Conservation (phyloP, 2,329 filamentous ascomycete genomes). For the Colletotrichum sp. region DNA sequence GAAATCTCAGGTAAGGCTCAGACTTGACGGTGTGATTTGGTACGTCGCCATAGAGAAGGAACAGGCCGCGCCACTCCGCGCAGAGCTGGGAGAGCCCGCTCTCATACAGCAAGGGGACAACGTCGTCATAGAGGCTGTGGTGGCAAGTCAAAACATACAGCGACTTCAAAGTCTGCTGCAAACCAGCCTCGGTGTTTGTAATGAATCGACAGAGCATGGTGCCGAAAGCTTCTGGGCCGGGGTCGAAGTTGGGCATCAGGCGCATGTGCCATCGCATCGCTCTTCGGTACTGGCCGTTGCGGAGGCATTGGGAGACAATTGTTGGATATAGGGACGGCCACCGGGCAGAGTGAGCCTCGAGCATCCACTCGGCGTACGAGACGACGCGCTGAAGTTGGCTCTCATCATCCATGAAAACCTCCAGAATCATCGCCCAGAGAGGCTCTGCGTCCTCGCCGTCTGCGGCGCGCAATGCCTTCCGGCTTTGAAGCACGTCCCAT, state of each 20-base stretch:
- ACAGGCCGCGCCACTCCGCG: slow-evolving; percentile 50
- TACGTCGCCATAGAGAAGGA: slow-evolving; percentile 45
- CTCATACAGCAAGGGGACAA: slow-evolving; percentile 57
- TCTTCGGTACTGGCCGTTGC: slow-evolving; percentile 38
- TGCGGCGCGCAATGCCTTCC: slow-evolving; percentile 27
- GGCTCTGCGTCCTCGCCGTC: slow-evolving; percentile 25
- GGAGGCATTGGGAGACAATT: slow-evolving; percentile 49
- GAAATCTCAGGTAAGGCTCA: slow-evolving; percentile 53
- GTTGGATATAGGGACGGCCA: slow-evolving; percentile 59
- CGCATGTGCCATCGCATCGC: slow-evolving; percentile 54
- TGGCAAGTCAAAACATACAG: slow-evolving; percentile 51
- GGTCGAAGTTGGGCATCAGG: slow-evolving; percentile 47
- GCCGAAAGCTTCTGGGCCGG: slow-evolving; percentile 45
- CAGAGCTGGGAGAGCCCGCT: slow-evolving; percentile 51
- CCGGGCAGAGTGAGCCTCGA: slow-evolving; percentile 36
- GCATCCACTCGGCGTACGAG: slow-evolving; percentile 49
- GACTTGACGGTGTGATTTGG: slow-evolving; percentile 43
- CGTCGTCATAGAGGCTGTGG: slow-evolving; percentile 52
- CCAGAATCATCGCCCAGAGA: slow-evolving; percentile 34
- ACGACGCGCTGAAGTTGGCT: slow-evolving; percentile 35
- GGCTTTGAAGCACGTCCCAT: slow-evolving; percentile 29
- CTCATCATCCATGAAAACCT: slow-evolving; percentile 30
- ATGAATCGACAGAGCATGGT: slow-evolving; percentile 49
- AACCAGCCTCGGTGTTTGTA: slow-evolving; percentile 36
- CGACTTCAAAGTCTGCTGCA: slow-evolving; percentile 44